Evolutionary conservation across 257 asterid genomes (phyloP).

Genomic region (Solanum clarkiae): DNA sequence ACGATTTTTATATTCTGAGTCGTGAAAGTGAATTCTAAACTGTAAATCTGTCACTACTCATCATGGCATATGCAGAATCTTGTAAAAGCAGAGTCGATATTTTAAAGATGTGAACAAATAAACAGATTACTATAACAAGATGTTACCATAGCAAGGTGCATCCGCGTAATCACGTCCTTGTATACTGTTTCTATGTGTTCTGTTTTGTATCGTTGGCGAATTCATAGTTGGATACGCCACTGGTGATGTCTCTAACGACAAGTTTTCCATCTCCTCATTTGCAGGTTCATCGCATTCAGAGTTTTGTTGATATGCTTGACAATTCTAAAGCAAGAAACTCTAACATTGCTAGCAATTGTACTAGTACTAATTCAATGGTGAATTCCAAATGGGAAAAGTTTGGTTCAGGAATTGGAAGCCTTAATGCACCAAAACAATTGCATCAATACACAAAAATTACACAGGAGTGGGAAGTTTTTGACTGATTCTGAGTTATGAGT

Average conservation of each 20-base stretch:
- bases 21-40: neutral
- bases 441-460: constrained; percentile 1
- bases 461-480: constrained; percentile 3
- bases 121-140: no score
- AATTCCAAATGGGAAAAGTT: constrained; percentile 9
- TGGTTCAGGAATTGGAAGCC: constrained; percentile 13
- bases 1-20: neutral
- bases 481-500: neutral
- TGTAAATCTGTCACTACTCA: neutral
- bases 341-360: neutral
- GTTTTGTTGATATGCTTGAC: constrained; percentile 10
- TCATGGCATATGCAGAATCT: no score
- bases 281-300: constrained; percentile 20
- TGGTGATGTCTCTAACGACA: neutral
- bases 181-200: no score
- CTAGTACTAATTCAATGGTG: neutral
- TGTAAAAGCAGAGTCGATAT: neutral
- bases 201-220: no score
- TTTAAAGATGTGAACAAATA: no score
- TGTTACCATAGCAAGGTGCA: no score
- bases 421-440: neutral
- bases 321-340: constrained; percentile 5
- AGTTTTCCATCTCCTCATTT: neutral
- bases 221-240: neutral
- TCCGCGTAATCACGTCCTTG: no score